Evolutionary conservation across 2,329 filamentous ascomycete species (phyloP), one percentile per base, ranked within the genome.

Genomic region (Bipolaris zeicola): DNA sequence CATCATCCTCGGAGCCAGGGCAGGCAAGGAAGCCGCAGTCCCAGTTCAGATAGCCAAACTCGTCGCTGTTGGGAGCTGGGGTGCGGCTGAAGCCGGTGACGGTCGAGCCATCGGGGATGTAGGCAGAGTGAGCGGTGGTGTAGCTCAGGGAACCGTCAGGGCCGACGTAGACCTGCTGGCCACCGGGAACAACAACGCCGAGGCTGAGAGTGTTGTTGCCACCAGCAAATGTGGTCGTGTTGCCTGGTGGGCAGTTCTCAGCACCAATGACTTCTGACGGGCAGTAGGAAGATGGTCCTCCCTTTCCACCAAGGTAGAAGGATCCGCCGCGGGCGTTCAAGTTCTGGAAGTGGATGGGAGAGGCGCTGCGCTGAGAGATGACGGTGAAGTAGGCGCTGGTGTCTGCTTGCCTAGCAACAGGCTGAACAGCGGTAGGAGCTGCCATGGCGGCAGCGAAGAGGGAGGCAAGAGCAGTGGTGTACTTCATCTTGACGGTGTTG

Each of bases 111-210:
- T 72, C 59, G 0, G 86, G 85, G 5, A 82, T 81, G 53, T 66
- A 75, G 2, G 72, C 74, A 0, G 84, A 86, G 75, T 88, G 85
- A 0, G 86, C 79, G 18, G 66, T 60, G 0, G 85, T 85, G 75
- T 84, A 89, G 52, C 79, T 77, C 54, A 89, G 71, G 8, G 79
- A 76, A 5, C 87, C 87, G 24, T 79, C 72, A 3, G 81, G 77
- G 3, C 75, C 77, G 54, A 89, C 79, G 71, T 85, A 89, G 64
- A 88, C 72, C 55, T 80, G 74, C 65, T 90, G 87, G 24, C 87
- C 87, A 26, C 87, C 87, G 5, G 87, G 86, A 4, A 88, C 87
- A 28, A 80, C 68, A 31, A 85, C 81, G 33, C 77, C 73, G 67
- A 84, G 45, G n/a, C 57, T 53, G 5, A 75, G 68, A 10, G 60